Evolutionary conservation across 768 basidiomycete genomes (phyloP).

Genomic region (Rhizopogon salebrosus): DNA sequence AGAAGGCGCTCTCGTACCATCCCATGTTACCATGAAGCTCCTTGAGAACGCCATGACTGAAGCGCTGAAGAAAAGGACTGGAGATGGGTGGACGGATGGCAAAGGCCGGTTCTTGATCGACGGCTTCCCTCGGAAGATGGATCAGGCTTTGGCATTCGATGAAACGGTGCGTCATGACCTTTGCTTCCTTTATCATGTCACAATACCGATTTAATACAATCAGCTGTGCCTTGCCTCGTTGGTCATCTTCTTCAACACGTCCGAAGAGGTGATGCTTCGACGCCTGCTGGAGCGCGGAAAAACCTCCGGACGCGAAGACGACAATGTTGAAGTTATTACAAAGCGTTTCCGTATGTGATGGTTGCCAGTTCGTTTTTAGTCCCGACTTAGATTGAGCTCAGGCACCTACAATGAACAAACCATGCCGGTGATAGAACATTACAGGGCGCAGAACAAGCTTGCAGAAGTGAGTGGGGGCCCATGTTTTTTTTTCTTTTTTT

Average conservation of each 20-base stretch:
- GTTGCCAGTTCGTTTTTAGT: background rate
- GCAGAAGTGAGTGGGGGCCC: slow-evolving; percentile 53
- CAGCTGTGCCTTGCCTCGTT: slow-evolving; percentile 78
- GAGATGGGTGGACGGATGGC: slow-evolving; percentile 63
- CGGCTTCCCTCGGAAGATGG: slow-evolving; percentile 98
- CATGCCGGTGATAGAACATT: slow-evolving; percentile 92
- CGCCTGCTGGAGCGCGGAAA: slow-evolving; percentile 87
- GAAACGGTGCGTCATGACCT: slow-evolving; percentile 50
- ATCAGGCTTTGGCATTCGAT: slow-evolving; percentile 92
- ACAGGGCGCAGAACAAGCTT: slow-evolving; percentile 62
- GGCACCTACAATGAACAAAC: slow-evolving; percentile 39
- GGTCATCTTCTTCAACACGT: slow-evolving; percentile 83
- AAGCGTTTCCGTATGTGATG: slow-evolving; percentile 86
- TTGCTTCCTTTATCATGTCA: background rate
- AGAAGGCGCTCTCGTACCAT: slow-evolving; percentile 92
- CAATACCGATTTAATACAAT: background rate
- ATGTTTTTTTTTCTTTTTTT: background rate
- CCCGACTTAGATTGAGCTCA: background rate
- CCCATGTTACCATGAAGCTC: slow-evolving; percentile 94
- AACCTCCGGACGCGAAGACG: slow-evolving; percentile 94
- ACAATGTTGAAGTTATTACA: slow-evolving; percentile 89
- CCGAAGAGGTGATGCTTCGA: slow-evolving; percentile 80
- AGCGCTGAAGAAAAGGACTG: slow-evolving; percentile 41
- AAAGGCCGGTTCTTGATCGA: slow-evolving; percentile 90
- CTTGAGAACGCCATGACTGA: slow-evolving; percentile 87